A percentile compares a stretch with the other conserved stretches of the same genome.
Conservation (phyloP, 495 filamentous ascomycete species). For the Penicillium malachiteum region DNA sequence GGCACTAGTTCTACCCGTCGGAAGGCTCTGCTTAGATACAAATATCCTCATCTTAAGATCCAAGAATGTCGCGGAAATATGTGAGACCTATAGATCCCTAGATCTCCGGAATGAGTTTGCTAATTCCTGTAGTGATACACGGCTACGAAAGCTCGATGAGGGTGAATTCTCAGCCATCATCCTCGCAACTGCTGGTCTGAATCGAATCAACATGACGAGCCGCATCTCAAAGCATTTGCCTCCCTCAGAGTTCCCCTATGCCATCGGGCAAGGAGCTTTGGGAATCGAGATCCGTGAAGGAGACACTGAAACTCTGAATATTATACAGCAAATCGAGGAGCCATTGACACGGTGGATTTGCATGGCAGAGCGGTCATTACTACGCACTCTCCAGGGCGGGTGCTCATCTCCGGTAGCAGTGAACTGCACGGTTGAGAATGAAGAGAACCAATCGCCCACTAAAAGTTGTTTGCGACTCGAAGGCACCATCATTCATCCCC, state of each 20-base stretch:
- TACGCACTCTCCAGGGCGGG: constrained; percentile 9
- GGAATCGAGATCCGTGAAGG: constrained; percentile 7
- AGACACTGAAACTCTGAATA: not conserved
- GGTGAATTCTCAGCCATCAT: constrained; percentile 9
- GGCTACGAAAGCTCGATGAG: constrained; percentile 10
- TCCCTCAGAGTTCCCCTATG: constrained; percentile 10
- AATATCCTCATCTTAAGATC: constrained; percentile 7
- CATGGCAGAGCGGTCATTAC: constrained; percentile 8
- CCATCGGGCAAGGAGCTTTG: constrained; percentile 10
- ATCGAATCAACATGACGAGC: constrained; percentile 7
- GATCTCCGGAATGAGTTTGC: not conserved
- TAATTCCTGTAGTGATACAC: constrained; percentile 4
- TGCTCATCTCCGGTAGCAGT: constrained; percentile 12
- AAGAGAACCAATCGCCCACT: not conserved
- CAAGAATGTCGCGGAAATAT: constrained; percentile 12
- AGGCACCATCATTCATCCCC: constrained; percentile 10
- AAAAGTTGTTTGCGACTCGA: not conserved
- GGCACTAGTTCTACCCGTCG: constrained; percentile 11
- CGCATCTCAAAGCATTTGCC: constrained; percentile 8
- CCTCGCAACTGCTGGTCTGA: constrained; percentile 10
- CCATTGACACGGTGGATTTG: constrained; percentile 9
- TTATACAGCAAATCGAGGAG: constrained; percentile 10
- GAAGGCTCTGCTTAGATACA: constrained; percentile 9
- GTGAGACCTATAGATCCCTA: not conserved
- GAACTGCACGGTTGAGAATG: not conserved